Evolutionary conservation across 2,329 filamentous ascomycete species (phyloP).

Genomic region (Neophaeococcomyces aloes): DNA sequence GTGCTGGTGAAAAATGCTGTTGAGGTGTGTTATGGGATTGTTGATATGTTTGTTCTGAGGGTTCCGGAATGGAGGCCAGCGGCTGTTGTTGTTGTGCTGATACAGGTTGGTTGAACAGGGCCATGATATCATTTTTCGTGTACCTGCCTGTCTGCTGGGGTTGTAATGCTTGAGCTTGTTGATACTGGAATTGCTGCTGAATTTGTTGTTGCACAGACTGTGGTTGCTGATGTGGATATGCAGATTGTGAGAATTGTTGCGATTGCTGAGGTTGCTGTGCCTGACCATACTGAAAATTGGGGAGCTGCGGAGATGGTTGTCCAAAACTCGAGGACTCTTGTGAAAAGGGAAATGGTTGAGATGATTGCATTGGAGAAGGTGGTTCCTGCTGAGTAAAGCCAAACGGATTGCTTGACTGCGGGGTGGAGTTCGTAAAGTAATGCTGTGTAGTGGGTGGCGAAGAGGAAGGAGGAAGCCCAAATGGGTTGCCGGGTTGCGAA

Average conservation of each 20-base stretch:
- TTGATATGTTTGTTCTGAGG: conserved; percentile 18
- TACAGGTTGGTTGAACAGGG: conserved; percentile 36
- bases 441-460: conserved; percentile 5
- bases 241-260: conserved; percentile 8
- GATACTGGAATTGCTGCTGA: conserved; percentile 6
- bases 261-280: conserved; percentile 10
- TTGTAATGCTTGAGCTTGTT: conserved; percentile 21
- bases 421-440: neutral
- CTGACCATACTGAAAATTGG: conserved; percentile 18
- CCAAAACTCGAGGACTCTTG: neutral
- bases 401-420: neutral
- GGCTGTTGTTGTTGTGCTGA: conserved; percentile 25
- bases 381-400: conserved; percentile 6
- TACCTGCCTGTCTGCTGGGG: conserved; percentile 34
- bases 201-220: conserved; percentile 11
- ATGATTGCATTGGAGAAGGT: conserved; percentile 12
- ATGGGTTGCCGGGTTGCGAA: conserved; percentile 16
- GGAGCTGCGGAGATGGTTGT: conserved; percentile 16
- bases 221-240: conserved; percentile 4
- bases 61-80: conserved; percentile 22
- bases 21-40: conserved; percentile 12
- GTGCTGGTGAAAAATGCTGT: conserved; percentile 19
- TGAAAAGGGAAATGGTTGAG: conserved; percentile 1
- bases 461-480: conserved; percentile 17
- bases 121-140: conserved; percentile 38